Percentiles rank a stretch among this genome's conserved stretches.
Conservation (phyloP, 129 eudicot species). For the Pseudognaphalium luteoalbum region DNA sequence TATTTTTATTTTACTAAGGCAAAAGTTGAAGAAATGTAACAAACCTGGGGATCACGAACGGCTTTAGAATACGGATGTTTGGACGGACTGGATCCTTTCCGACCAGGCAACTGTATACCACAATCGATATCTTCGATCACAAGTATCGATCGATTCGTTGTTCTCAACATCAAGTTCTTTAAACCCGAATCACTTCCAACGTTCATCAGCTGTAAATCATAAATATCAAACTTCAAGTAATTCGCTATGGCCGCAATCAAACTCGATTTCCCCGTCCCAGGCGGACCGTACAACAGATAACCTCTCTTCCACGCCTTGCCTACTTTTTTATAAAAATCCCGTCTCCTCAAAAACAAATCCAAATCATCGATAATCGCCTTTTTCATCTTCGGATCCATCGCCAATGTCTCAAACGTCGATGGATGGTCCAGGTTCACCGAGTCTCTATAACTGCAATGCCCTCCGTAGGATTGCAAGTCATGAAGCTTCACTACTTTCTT, state of each 20-base stretch:
- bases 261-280: slow-evolving; percentile 70
- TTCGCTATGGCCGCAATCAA: slow-evolving; percentile 75
- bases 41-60: slow-evolving; percentile 42
- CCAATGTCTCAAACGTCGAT: slow-evolving; percentile 63
- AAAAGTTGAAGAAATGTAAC: too few species aligned
- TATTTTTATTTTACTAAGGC: too few species aligned
- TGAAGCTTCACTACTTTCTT: slow-evolving; percentile 47
- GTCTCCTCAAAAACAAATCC: slow-evolving; percentile 55
- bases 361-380: slow-evolving; percentile 53
- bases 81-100: slow-evolving; percentile 26
- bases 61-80: slow-evolving; percentile 1
- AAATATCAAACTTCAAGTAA: slow-evolving; percentile 58
- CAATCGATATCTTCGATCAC: slow-evolving; percentile 82
- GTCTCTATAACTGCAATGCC: slow-evolving; percentile 18
- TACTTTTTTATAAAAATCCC: slow-evolving; percentile 53
- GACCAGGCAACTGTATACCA: slow-evolving; percentile 51
- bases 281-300: slow-evolving; percentile 68
- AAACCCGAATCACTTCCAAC: slow-evolving; percentile 49
- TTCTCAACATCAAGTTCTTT: slow-evolving; percentile 51
- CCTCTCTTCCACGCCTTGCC: slow-evolving; percentile 89
- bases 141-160: slow-evolving; percentile 60
- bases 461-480: slow-evolving; percentile 44
- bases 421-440: slow-evolving; percentile 69
- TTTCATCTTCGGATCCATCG: slow-evolving; percentile 59
- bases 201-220: slow-evolving; percentile 57